Base-by-base conservation (phyloP, 306 rosid species). In the Lathyrus aphaca region DNA sequence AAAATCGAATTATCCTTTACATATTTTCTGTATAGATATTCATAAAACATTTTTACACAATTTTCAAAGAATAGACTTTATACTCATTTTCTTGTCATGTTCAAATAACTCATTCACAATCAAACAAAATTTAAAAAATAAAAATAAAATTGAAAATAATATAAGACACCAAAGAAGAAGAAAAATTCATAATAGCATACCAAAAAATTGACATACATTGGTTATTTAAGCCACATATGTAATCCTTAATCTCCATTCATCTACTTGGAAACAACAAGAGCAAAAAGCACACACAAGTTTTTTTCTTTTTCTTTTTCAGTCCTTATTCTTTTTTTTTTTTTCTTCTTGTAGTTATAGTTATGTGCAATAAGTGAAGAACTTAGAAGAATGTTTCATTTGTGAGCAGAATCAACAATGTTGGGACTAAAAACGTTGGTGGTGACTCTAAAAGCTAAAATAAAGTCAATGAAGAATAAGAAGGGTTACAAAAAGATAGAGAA, bases 401-500 rank as follows among this genome's bases (percentile, higher is more conserved):
- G 14, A 57, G 35, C 75, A 82, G 83, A 56, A 69, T 68, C 17
- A 50, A 40, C n/a, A 48, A 73, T 63, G 91, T 69, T 62, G 83
- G 58, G 77, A 85, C 37, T 93, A 61, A 86, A 79, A 10, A 86
- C 91, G 68, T 19, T 88, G 61, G 62, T 87, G 62, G 82, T 71
- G 88, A 83, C 49, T 17, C 81, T 91, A 64, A 91, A 89, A 64
- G 82, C 94, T 12, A 93, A 86, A 67, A 82, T 93, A 43, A 83
- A 66, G 76, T 85, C 82, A 0, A 29, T 93, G 90, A 88, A 82
- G 84, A 61, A 72, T 79, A 90, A 86, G 84, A 90, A 89, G 12
- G 60, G 81, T 21, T 92, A 94, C 30, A 85, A 87, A 66, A 88
- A 90, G 89, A 76, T 94, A 55, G 98, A 87, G 75, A 94, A 94